Percentiles rank a stretch among this genome's conserved stretches.
Conservation (phyloP, 257 asterid species). For the Solanum bukasovii region DNA sequence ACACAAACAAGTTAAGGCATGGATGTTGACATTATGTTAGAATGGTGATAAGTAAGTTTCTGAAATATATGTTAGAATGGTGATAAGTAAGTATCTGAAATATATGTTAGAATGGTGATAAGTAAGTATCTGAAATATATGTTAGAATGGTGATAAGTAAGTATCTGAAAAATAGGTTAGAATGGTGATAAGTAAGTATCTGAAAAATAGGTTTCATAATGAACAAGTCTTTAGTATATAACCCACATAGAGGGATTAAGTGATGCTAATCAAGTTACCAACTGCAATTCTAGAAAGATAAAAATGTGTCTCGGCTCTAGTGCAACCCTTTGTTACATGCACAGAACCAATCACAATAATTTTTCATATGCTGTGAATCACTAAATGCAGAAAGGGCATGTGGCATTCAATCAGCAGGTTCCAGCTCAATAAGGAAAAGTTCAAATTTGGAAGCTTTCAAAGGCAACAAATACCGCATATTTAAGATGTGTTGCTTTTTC, state of each 20-base stretch:
- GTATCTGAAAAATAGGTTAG: neutral
- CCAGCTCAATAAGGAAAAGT: constrained; percentile 8
- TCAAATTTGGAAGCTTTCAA: neutral
- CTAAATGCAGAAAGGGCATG: neutral
- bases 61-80: no score
- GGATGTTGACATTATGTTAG: neutral
- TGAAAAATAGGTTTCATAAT: neutral
- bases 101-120: no score
- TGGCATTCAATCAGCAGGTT: neutral
- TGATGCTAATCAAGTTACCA: neutral
- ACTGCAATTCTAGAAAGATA: neutral
- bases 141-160: neutral
- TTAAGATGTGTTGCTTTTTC: neutral
- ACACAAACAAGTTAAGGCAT: neutral
- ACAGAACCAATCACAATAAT: neutral
- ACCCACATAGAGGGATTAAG: neutral
- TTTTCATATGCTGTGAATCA: neutral
- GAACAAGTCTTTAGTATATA: neutral
- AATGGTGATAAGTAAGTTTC: neutral
- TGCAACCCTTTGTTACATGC: neutral
- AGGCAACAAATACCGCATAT: constrained; percentile 10
- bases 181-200: neutral
- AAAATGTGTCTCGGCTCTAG: neutral
- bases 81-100: no score
- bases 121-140: neutral